Conservation (phyloP, 2,329 filamentous ascomycete genomes). For the Calycina marina region DNA sequence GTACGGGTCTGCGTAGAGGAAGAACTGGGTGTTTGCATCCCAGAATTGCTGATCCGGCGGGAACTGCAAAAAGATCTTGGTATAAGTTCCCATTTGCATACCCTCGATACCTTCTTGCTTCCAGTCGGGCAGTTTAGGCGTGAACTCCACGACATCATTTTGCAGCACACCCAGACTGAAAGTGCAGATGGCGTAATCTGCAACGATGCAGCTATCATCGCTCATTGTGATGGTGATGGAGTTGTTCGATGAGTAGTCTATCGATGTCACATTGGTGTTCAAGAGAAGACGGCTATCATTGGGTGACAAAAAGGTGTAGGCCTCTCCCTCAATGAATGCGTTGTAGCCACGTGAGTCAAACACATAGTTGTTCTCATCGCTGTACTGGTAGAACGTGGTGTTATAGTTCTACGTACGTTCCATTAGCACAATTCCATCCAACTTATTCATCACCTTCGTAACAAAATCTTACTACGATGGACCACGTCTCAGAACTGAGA, state of each 20-base stretch:
- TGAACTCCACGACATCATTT: slow-evolving; percentile 41
- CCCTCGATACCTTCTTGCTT: slow-evolving; percentile 48
- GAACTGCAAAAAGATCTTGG: slow-evolving; percentile 60
- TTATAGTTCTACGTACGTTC: slow-evolving; percentile 28
- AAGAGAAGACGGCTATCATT: slow-evolving; percentile 43
- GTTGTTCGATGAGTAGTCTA: slow-evolving; percentile 34
- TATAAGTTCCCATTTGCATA: slow-evolving; percentile 58
- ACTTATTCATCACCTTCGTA: neutral
- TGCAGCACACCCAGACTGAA: slow-evolving; percentile 57
- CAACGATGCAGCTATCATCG: slow-evolving; percentile 38
- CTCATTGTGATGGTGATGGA: slow-evolving; percentile 38
- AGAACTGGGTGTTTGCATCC: slow-evolving; percentile 35
- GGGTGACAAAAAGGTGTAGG: slow-evolving; percentile 37
- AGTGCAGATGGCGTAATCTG: slow-evolving; percentile 49
- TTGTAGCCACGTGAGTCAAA: slow-evolving; percentile 47
- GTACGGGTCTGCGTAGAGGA: slow-evolving; percentile 11
- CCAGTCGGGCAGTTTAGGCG: slow-evolving; percentile 45
- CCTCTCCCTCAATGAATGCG: slow-evolving; percentile 39
- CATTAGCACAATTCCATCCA: neutral
- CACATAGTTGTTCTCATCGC: slow-evolving; percentile 46
- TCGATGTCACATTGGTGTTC: slow-evolving; percentile 38
- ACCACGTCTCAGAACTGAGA: slow-evolving; percentile 13
- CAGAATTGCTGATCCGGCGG: slow-evolving; percentile 43
- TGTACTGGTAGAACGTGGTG: slow-evolving; percentile 46
- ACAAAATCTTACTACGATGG: slow-evolving; percentile 11